Base-by-base conservation (phyloP, 208 protist species). In the Strigomonas culicis region DNA sequence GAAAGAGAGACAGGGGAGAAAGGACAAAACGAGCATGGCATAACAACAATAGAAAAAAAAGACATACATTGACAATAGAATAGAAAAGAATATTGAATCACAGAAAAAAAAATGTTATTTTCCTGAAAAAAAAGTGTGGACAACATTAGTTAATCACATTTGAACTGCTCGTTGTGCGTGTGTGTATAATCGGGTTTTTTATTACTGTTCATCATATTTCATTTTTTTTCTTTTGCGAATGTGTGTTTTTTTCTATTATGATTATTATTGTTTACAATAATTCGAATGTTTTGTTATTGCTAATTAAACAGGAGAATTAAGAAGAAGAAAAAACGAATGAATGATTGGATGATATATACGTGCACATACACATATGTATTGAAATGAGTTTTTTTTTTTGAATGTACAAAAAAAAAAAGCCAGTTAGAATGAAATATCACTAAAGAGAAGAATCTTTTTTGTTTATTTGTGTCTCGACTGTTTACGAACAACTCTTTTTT, bases 1-100 rank as follows among this genome's bases (percentile, higher is more conserved):
- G 59, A 52, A 50, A 52, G 36, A 63, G 36, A 52, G 36, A 52
- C 13, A 53, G 43, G 36, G 46, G 6, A 22, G 13, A 63, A 51
- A 60, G 3, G 34, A 47, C 8, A 43, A 4, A 59, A 44, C 10
- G 30, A 52, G 41, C 41, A 25, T 10, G 17, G 44, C 4, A 21
- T 52, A 36, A 24, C 2, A 55, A 25, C 34, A 17, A 55, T 52
- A 55, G 17, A 17, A 28, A 43, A 36, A 15, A 21, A 19, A 2
- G 32, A 8, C 36, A 41, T 13, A 17, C 8, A 6, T 39, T 41
- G 28, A 17, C 27, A 43, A 36, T 8, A 17, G 13, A 1, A 39
- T 15, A 51, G 19, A 39, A 6, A 41, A 8, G 27, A 17, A 34
- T 41, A 6, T 13, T 13, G 8, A 6, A 41, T 13, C 36, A n/a